Base-by-base conservation (phyloP, 2,329 filamentous ascomycete species). In the Mariannaea sp. region DNA sequence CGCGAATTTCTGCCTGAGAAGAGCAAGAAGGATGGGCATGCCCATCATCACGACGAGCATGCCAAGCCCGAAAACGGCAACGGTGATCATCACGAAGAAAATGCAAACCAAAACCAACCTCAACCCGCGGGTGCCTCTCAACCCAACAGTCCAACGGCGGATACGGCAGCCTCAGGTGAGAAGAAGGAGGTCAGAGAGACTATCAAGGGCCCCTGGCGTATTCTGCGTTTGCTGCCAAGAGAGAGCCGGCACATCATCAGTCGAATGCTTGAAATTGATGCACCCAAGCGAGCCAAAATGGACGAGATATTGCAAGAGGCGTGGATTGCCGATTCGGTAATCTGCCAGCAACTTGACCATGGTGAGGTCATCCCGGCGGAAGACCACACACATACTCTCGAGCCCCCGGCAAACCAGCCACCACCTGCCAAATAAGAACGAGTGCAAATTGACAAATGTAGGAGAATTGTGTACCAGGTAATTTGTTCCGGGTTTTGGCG, bases 201-300 rank as follows among this genome's bases (percentile, higher is more conserved):
- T 0, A 95, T 99, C 63, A 90, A 92, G 66, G 94, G 94, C 0
- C 94, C 94, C 2, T 96, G 93, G 89, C 84, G 94, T 40, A 82
- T 99, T 36, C 77, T 99, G 24, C 85, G 94, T 35, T 78, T 97
- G 29, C 78, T 99, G 8, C 94, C 94, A 1, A 82, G 93, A 55
- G 94, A 97, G 73, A 95, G 88, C 60, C 81, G 94, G 45, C 87
- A 93, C 68, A 92, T 99, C 58, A 88, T 99, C 49, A 87, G 90
- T 38, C 83, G 89, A 52, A 99, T 99, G 94, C 82, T 99, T 29
- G 91, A 94, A 66, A 80, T 97, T 44, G 85, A 96, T 65, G 91
- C 92, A 0, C 88, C 84, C 68, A 87, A 88, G 60, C 84, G 94
- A 51, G 93, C 92, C 3, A 90, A 83, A 3, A 88, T 99, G 77